phyloP scores from a whole-genome alignment of 2,329 filamentous ascomycete species.

The Aspergillus hiratsukae region DNA sequence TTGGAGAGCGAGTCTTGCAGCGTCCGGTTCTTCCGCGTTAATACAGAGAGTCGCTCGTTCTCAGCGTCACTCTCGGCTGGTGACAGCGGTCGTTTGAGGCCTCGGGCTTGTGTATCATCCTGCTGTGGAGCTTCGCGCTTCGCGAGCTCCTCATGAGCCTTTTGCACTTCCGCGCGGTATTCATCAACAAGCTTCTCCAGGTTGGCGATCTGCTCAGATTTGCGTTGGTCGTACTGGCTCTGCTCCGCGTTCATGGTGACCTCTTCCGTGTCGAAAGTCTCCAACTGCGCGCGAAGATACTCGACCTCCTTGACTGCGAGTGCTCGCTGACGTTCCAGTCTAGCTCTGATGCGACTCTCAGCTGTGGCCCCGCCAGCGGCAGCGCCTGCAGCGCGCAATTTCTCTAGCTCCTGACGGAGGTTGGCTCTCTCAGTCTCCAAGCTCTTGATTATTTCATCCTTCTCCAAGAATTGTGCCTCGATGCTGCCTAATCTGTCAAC shows the following conservation, averaged over 20 bases:
- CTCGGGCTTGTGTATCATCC: constrained; percentile 38
- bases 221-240: constrained; percentile 66
- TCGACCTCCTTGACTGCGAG: constrained; percentile 90
- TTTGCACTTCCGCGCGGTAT: constrained; percentile 76
- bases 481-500: constrained; percentile 74
- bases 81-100: constrained; percentile 62
- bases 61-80: constrained; percentile 51
- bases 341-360: constrained; percentile 64
- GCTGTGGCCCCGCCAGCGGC: constrained; percentile 41
- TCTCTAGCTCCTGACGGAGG: constrained; percentile 66
- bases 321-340: constrained; percentile 78
- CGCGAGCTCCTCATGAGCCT: constrained; percentile 68
- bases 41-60: constrained; percentile 71
- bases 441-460: constrained; percentile 67
- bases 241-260: constrained; percentile 72
- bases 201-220: constrained; percentile 68
- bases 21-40: constrained; percentile 82
- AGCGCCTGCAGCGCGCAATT: constrained; percentile 51
- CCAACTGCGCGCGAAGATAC: constrained; percentile 86
- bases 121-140: constrained; percentile 52
- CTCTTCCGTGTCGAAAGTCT: constrained; percentile 83
- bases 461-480: constrained; percentile 72
- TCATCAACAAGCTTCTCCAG: constrained; percentile 82
- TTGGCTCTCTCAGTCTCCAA: constrained; percentile 66
- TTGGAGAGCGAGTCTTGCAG: constrained; percentile 72